These are phyloP conservation scores for Pichia inconspicua DNA, from an alignment of 1,139 yeast species.

Conservation along the genomic window DNA sequence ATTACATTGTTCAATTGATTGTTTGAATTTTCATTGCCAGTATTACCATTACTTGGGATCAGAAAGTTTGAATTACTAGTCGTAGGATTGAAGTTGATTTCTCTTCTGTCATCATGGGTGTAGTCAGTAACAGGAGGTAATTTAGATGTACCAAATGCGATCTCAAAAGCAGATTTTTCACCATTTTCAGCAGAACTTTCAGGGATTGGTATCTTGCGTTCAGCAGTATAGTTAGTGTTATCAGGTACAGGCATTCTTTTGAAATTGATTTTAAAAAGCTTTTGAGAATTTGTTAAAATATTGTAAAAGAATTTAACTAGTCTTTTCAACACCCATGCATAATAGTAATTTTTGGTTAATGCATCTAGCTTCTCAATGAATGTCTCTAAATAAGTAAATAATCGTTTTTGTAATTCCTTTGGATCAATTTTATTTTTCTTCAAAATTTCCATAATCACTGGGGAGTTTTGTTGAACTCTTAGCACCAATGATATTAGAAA, in stretches of 20 bases:
- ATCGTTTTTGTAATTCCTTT: constrained; percentile 25
- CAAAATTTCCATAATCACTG: constrained; percentile 27
- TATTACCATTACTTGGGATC: neutral
- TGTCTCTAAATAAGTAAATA: constrained; percentile 27
- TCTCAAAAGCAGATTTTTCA: constrained; percentile 24
- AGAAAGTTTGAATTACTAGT: constrained; percentile 10
- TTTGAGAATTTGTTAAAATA: constrained; percentile 27
- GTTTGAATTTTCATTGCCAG: neutral
- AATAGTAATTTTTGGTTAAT: constrained; percentile 28
- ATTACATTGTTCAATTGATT: neutral
- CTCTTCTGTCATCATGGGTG: constrained; percentile 14
- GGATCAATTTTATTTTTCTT: constrained; percentile 27
- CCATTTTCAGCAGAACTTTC: neutral
- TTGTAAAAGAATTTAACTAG: constrained; percentile 29
- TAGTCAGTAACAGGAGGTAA: constrained; percentile 29
- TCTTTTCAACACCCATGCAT: constrained; percentile 31
- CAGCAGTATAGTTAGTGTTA: constrained; percentile 1
- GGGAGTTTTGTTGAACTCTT: constrained; percentile 32
- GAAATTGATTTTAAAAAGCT: constrained; percentile 26
- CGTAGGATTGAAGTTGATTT: constrained; percentile 13
- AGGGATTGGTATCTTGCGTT: neutral
- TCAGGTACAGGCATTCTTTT: constrained; percentile 19
- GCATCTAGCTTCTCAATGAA: constrained; percentile 27
- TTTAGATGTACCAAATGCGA: constrained; percentile 29
- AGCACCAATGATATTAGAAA: constrained; percentile 43